Evolutionary conservation across 352 stramenopile species (phyloP).

Genomic region (Phytophthora fragariaefolia): DNA sequence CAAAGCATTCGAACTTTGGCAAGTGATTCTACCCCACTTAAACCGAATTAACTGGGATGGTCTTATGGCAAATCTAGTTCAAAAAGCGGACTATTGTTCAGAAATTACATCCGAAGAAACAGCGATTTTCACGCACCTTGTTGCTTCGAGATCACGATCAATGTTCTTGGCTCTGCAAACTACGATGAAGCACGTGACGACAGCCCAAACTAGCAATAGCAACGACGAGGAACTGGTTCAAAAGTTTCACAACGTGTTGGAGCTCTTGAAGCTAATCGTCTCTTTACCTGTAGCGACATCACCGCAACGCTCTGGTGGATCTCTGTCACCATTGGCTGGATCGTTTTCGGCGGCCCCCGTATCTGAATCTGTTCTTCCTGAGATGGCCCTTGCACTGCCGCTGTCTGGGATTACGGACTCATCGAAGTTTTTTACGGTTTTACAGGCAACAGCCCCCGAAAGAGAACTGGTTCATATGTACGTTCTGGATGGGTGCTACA

Average conservation of each 20-base stretch:
- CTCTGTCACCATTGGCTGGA: slow-evolving; percentile 21
- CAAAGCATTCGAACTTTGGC: slow-evolving; percentile 71
- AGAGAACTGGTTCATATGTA: slow-evolving; percentile 54
- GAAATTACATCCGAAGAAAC: slow-evolving; percentile 59
- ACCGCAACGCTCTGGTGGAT: slow-evolving; percentile 20
- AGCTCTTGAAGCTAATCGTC: slow-evolving; percentile 41
- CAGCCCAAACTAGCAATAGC: slow-evolving; percentile 41
- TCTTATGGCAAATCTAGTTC: slow-evolving; percentile 49
- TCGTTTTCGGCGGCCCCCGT: slow-evolving; percentile 19
- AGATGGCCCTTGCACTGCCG: slow-evolving; percentile 26
- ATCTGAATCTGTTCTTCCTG: slow-evolving; percentile 25
- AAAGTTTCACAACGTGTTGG: slow-evolving; percentile 39
- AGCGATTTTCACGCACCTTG: slow-evolving; percentile 65
- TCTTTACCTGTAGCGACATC: slow-evolving; percentile 13
- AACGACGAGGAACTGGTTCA: slow-evolving; percentile 30
- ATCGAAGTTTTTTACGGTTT: slow-evolving; percentile 37
- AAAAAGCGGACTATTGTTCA: slow-evolving; percentile 58
- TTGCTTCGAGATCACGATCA: slow-evolving; percentile 41
- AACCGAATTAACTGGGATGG: slow-evolving; percentile 69
- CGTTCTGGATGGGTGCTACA: slow-evolving; percentile 61
- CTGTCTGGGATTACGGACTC: slow-evolving; percentile 35
- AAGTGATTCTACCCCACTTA: slow-evolving; percentile 58
- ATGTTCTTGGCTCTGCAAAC: slow-evolving; percentile 57
- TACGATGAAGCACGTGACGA: slow-evolving; percentile 36
- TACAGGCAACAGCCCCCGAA: slow-evolving; percentile 16